Base-by-base conservation (phyloP, 208 protist species). In the Chromosphaera perkinsii region DNA sequence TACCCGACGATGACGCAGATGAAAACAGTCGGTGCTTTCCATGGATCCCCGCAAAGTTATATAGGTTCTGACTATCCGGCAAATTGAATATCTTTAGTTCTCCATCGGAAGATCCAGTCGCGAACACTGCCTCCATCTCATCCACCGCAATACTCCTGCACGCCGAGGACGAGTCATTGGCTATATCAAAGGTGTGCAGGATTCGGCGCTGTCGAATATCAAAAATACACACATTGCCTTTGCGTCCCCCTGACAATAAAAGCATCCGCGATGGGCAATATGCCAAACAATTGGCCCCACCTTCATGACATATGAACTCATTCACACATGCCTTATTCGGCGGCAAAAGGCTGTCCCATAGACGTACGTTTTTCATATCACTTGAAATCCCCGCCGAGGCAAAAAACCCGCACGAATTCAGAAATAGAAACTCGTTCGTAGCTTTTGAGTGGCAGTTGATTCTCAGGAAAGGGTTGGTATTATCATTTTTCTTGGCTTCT, bases 151-250 rank as follows among this genome's bases (percentile, higher is more conserved):
- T 45, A 27, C 17, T 27, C 12, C 17, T 60, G 32, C 29, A 24
- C 40, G 54, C 27, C 0, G 27, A n/a, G 10, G 29, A n/a, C 17
- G 29, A 32, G 14, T 12, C 54, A 20, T 60, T 35, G n/a, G n/a
- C n/a, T n/a, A n/a, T n/a, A n/a, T n/a, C n/a, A 24, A 60, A 60
- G 32, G 17, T n/a, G 27, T 60, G 54, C 27, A 60, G 35, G 22
- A 60, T 14, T 48, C 54, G 26, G 20, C 54, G 54, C 29, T 60
- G 54, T 24, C 54, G 54, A n/a, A 60, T 60, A 32, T 60, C 54
- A 54, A 54, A 54, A 9, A 54, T 14, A 14, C n/a, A 31, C 49
- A 54, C 12, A 27, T 54, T 24, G 27, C 49, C 49, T 24, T 27
- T 54, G 10, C 27, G 20, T 27, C 49, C 49, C 17, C 49, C 49